phyloP scores from a whole-genome alignment of 805 yeast species.

The Candida orba region DNA sequence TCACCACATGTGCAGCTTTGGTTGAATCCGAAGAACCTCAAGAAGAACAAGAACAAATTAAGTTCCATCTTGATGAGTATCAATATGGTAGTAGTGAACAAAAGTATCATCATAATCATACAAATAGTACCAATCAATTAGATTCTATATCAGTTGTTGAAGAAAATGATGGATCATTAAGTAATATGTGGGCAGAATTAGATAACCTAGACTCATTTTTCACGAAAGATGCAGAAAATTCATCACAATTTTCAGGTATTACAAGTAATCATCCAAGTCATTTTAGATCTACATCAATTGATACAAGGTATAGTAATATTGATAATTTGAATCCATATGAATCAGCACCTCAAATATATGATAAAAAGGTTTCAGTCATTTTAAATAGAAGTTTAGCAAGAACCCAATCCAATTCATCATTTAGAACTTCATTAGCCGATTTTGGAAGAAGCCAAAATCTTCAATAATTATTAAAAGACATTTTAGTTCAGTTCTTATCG shows the following conservation, averaged over 20 bases:
- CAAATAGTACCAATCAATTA: slow-evolving; percentile 6
- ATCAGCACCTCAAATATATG: slow-evolving; percentile 72
- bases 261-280: slow-evolving; percentile 26
- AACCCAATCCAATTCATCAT: slow-evolving; percentile 69
- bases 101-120: slow-evolving; percentile 4
- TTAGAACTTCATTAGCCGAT: slow-evolving; percentile 69
- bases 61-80: slow-evolving; percentile 57
- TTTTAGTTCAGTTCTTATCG: too few relatives aligned
- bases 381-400: slow-evolving; percentile 66
- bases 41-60: slow-evolving; percentile 29
- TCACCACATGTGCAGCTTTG: slow-evolving; percentile 61
- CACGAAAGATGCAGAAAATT: slow-evolving; percentile 46
- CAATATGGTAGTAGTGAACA: slow-evolving; percentile 25
- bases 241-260: slow-evolving; percentile 19
- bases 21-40: slow-evolving; percentile 26
- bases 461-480: background rate
- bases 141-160: slow-evolving; percentile 49
- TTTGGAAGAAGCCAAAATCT: slow-evolving; percentile 30
- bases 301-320: slow-evolving; percentile 48
- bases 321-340: slow-evolving; percentile 48
- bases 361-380: slow-evolving; percentile 71
- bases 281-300: slow-evolving; percentile 43
- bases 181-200: slow-evolving; percentile 88
- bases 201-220: slow-evolving; percentile 87
- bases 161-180: slow-evolving; percentile 66